A percentile compares a stretch with the other conserved stretches of the same genome.
Conservation (phyloP, 805 yeast genomes). For the Yarrowia sp. region DNA sequence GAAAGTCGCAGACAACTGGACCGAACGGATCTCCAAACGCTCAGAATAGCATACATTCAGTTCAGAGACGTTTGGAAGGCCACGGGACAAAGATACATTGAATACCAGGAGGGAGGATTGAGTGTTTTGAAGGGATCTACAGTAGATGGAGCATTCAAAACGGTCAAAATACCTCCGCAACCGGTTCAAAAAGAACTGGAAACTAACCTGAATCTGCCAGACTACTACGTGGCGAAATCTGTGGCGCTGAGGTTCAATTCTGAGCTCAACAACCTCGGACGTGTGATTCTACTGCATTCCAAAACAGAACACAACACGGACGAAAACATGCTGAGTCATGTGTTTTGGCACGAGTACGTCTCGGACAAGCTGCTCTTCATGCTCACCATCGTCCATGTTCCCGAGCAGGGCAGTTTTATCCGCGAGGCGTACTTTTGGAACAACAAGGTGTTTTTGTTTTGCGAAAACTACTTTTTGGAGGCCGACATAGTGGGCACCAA, state of each 20-base stretch:
- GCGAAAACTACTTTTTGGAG: constrained; percentile 4
- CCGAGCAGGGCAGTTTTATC: not conserved
- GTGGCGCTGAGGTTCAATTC: not conserved
- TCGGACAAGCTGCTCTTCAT: not conserved
- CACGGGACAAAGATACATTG: constrained; percentile 1
- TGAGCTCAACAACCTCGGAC: not conserved
- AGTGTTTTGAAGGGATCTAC: not conserved
- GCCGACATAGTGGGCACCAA: not conserved
- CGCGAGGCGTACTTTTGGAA: constrained; percentile 11
- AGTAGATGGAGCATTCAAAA: not conserved
- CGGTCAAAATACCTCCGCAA: not conserved
- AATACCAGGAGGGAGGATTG: constrained; percentile 12
- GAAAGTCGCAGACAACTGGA: not conserved
- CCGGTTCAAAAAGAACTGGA: not conserved
- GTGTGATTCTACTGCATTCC: not conserved
- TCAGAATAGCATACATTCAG: constrained; percentile 3
- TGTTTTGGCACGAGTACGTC: not conserved
- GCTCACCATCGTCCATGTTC: not conserved
- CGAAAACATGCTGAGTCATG: constrained; percentile 1
- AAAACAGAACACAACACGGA: not conserved
- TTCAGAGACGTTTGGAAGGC: constrained; percentile 2
- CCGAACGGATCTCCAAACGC: not conserved
- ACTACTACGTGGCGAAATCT: not conserved
- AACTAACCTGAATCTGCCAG: not conserved
- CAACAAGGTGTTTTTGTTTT: not conserved